Evolutionary conservation across 1,284 basidiomycete genomes (phyloP), one percentile per base, ranked within the genome.

Genomic region (Marasmius tenuissimus): DNA sequence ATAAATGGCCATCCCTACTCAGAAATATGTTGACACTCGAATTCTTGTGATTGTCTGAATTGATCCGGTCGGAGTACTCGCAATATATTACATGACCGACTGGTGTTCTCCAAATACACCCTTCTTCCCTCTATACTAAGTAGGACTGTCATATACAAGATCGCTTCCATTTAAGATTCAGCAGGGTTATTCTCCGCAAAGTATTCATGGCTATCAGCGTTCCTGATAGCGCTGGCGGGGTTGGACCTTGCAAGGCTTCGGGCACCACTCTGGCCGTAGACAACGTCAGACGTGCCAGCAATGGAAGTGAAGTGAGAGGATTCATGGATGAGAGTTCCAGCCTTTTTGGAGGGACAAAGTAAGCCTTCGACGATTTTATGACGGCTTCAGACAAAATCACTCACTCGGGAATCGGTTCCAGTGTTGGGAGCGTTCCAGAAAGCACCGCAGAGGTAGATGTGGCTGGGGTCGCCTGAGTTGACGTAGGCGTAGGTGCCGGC

Each of bases 201-300:
- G 73, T 84, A 83, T 68, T 84, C 82, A 68, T 83, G 80, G 58
- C 65, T 77, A 69, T 83, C 82, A 20, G 81, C 82, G 68, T 84
- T 84, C 33, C 64, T 45, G 62, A 82, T 71, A 0, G 81, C 82
- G 35, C 72, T 10, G 53, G 61, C 59, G 6, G 80, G 74, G 69
- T 75, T 74, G 70, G 73, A 76, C 53, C 66, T 70, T 0, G 81
- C 80, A 34, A 83, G 72, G 8, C 65, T 58, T 71, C 76, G 76
- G 55, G 75, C 75, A 3, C 62, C 71, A 39, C 67, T 64, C 68
- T 81, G 81, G 56, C 81, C 82, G 64, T 83, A 83, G 18, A 72
- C 77, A 61, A 77, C 66, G 67, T 83, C 82, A 16, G 76, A 55
- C 5, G 82, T 83, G 20, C 79, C 78, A 40, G 71, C 81, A 67